Percentiles rank a stretch among this genome's conserved stretches.
Conservation (phyloP, 768 basidiomycete genomes). For the Psilocybe tampanensis region DNA sequence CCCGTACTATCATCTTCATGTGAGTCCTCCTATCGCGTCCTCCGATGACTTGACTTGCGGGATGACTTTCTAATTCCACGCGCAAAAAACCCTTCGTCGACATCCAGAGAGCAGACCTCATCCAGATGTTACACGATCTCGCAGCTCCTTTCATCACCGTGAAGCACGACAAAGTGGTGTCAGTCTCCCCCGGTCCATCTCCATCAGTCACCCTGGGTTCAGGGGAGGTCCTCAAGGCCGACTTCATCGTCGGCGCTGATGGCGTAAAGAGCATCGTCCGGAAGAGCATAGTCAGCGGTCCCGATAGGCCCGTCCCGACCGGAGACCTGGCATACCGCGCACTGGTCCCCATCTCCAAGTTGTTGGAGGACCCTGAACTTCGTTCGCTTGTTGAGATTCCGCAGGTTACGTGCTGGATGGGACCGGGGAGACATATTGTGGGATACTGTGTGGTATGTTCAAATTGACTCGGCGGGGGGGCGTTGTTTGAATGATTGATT, state of each 20-base stretch:
- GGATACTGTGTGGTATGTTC: slow-evolving; percentile 38
- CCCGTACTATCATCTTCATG: slow-evolving; percentile 39
- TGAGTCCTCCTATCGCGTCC: slow-evolving; percentile 20
- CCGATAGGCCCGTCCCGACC: slow-evolving; percentile 49
- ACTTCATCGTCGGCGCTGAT: slow-evolving; percentile 50
- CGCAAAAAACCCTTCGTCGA: too few species aligned
- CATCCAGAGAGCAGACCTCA: slow-evolving; percentile 52
- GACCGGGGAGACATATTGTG: slow-evolving; percentile 42
- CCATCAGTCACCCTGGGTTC: slow-evolving; percentile 41
- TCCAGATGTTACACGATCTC: slow-evolving; percentile 36
- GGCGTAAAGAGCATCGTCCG: slow-evolving; percentile 53
- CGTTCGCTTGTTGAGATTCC: slow-evolving; percentile 48
- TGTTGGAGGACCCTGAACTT: slow-evolving; percentile 56
- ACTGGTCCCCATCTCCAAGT: slow-evolving; percentile 43
- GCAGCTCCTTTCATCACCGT: slow-evolving; percentile 39
- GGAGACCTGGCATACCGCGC: slow-evolving; percentile 69
- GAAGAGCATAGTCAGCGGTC: slow-evolving; percentile 47
- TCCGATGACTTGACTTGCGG: slow-evolving; percentile 3
- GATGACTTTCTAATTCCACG: too few species aligned
- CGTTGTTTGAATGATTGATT: slow-evolving; percentile 29
- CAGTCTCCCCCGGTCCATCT: slow-evolving; percentile 17
- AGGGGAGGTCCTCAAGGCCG: slow-evolving; percentile 42
- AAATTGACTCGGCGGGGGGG: slow-evolving; percentile 25
- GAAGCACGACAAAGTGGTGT: slow-evolving; percentile 34
- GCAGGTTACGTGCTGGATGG: slow-evolving; percentile 65